A percentile compares a stretch with the other conserved stretches of the same genome.
Conservation (phyloP, 768 basidiomycete species). For the Lentinula lateritia region DNA sequence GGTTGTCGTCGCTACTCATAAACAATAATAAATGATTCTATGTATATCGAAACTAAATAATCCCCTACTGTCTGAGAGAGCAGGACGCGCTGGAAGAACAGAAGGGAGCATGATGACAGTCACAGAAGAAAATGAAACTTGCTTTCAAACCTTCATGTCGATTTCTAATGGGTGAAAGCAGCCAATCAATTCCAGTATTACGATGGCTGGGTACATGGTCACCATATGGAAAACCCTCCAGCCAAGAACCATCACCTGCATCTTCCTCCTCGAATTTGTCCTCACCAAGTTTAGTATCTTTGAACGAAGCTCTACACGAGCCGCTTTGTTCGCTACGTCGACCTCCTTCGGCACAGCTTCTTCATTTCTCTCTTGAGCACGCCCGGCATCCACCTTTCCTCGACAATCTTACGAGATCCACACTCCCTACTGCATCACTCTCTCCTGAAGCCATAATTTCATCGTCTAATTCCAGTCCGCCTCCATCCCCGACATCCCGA, state of each 20-base stretch:
- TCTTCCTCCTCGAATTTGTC: slow-evolving; percentile 27
- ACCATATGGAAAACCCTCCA: slow-evolving; percentile 14
- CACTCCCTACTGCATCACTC: slow-evolving; percentile 59
- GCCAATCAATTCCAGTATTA: slow-evolving; percentile 21
- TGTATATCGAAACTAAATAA: neutral
- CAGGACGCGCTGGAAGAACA: slow-evolving; percentile 43
- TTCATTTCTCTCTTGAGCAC: slow-evolving; percentile 22
- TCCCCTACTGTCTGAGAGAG: slow-evolving; percentile 43
- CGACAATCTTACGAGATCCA: slow-evolving; percentile 50
- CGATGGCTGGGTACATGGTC: slow-evolving; percentile 39
- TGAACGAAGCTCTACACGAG: slow-evolving; percentile 43
- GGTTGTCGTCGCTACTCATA: slow-evolving; percentile 43
- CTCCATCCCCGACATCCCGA: slow-evolving; percentile 6
- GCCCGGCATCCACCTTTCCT: slow-evolving; percentile 46
- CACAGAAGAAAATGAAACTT: neutral
- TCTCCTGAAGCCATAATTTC: slow-evolving; percentile 30
- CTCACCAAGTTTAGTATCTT: slow-evolving; percentile 32
- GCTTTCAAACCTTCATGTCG: slow-evolving; percentile 8
- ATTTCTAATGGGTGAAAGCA: slow-evolving; percentile 6
- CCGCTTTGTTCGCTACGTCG: slow-evolving; percentile 23
- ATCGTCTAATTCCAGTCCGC: slow-evolving; percentile 2
- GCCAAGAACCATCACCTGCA: slow-evolving; percentile 24
- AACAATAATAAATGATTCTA: neutral
- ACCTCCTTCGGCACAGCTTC: slow-evolving; percentile 34
- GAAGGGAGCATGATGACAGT: slow-evolving; percentile 34